Evolutionary conservation across 225 moss, liverwort and hornwort genomes (phyloP), one percentile per base, ranked within the genome.

Genomic region (Antitrichia curtipendula): DNA sequence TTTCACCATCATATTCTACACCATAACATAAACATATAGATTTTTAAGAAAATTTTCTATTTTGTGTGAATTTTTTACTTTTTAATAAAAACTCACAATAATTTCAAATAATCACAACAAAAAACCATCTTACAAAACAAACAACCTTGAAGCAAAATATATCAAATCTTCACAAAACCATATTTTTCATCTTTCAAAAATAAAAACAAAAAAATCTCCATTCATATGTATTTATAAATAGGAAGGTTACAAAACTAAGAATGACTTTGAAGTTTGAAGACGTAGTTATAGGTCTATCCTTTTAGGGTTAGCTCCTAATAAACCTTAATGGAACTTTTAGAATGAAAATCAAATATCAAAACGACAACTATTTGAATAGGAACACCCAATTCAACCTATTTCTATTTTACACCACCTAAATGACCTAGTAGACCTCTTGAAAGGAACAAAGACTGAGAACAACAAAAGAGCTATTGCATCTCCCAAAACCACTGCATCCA

Each of bases 271-370:
- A n/a, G 11, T 21, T n/a, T 68, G 38, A 20, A 4, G 68, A 68
- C 2, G 3, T 65, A 1, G 10, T 65, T 21, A 59, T 27, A 66
- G 22, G 66, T 66, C 38, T 22, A 38, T n/a, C 12, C 1, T 10
- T 36, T 34, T 0, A 1, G 1, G 10, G 1, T 10, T 66, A n/a
- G 11, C 12, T 38, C 7, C 22, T 38, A 23, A 22, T 38, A 0
- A 4, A 38, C 7, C 12, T n/a, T 38, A 12, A 38, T 66, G 4
- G 7, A 66, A 38, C 8, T 10, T 66, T 21, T 22, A 38, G 2
- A 0, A 0, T 66, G 7, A 13, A 66, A 38, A 65, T 0, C 36
- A 32, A 65, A 19, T 36, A 65, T 36, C 65, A 65, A 19, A 65
- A 36, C 2, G 2, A 65, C 1, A 65, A 0, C 20, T 36, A 12